Percentiles rank a stretch among this genome's conserved stretches.
Conservation (phyloP, 2,329 filamentous ascomycete species). For the Pyricularia pennisetigena region DNA sequence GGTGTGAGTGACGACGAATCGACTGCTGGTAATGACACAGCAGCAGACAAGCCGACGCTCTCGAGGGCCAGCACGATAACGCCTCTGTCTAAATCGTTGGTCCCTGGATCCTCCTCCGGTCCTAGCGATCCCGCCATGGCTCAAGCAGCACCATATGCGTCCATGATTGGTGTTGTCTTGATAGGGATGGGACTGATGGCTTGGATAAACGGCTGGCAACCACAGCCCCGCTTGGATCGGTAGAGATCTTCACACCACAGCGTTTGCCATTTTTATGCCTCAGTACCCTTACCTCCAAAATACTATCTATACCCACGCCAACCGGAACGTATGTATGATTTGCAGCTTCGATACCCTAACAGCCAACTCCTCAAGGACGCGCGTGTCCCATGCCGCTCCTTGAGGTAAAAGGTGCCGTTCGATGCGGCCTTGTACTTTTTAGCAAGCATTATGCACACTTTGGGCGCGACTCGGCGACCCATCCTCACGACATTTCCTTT, state of each 20-base stretch:
- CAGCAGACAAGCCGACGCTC: conserved; percentile 29
- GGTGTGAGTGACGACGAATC: background rate
- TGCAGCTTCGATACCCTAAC: conserved; percentile 1
- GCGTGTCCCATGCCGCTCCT: background rate
- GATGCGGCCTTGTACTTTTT: background rate
- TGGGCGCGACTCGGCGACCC: background rate
- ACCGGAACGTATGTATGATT: background rate
- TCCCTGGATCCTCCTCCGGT: conserved; percentile 18
- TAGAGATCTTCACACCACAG: conserved; percentile 10
- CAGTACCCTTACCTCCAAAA: background rate
- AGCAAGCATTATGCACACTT: conserved; percentile 1
- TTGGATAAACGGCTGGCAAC: conserved; percentile 75
- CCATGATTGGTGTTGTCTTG: conserved; percentile 73
- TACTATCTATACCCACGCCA: background rate
- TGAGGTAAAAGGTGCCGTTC: background rate
- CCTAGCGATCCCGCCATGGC: conserved; percentile 33
- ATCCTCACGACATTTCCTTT: background rate
- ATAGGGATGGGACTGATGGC: conserved; percentile 79
- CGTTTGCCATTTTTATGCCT: background rate
- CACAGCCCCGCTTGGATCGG: conserved; percentile 26
- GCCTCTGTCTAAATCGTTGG: conserved; percentile 27
- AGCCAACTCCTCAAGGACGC: background rate
- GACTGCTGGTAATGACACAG: conserved; percentile 9
- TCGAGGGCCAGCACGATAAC: conserved; percentile 41
- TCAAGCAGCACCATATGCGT: conserved; percentile 63